Conservation (phyloP, 352 stramenopile genomes). For the Pythium aquatile region DNA sequence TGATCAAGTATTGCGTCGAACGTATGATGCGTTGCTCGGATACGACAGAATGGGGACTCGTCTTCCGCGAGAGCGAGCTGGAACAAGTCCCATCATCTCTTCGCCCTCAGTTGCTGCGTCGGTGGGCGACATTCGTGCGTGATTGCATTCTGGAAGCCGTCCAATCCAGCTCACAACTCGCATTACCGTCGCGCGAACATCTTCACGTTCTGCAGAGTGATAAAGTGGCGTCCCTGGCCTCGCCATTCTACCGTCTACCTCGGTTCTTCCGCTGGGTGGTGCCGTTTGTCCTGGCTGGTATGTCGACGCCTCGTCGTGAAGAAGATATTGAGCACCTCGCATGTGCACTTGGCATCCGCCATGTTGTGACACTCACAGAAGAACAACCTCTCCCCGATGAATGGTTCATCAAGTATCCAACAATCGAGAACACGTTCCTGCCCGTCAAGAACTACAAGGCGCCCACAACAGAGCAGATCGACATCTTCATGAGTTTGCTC, state of each 20-base stretch:
- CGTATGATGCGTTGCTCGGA: conserved; percentile 23
- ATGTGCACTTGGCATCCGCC: conserved; percentile 14
- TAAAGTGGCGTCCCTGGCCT: neutral
- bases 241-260: conserved; percentile 22
- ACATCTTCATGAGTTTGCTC: conserved; percentile 53
- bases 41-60: conserved; percentile 26
- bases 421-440: conserved; percentile 39
- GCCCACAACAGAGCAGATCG: conserved; percentile 52
- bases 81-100: conserved; percentile 18
- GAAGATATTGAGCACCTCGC: conserved; percentile 28
- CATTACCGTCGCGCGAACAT: conserved; percentile 21
- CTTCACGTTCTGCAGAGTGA: conserved; percentile 9
- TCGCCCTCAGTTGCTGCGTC: conserved; percentile 9
- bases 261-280: conserved; percentile 35
- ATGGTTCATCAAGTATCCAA: conserved; percentile 28
- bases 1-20: conserved; percentile 16
- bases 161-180: conserved; percentile 8
- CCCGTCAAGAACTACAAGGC: conserved; percentile 56
- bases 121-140: conserved; percentile 14
- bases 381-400: conserved; percentile 25
- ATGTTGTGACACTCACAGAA: conserved; percentile 29
- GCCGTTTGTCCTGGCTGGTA: conserved; percentile 29
- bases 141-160: conserved; percentile 4
- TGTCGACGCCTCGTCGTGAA: conserved; percentile 28
- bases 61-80: conserved; percentile 24